A percentile compares a stretch with the other conserved stretches of the same genome.
Conservation (phyloP, 148 eudicot species). For the Rheum nobile region DNA sequence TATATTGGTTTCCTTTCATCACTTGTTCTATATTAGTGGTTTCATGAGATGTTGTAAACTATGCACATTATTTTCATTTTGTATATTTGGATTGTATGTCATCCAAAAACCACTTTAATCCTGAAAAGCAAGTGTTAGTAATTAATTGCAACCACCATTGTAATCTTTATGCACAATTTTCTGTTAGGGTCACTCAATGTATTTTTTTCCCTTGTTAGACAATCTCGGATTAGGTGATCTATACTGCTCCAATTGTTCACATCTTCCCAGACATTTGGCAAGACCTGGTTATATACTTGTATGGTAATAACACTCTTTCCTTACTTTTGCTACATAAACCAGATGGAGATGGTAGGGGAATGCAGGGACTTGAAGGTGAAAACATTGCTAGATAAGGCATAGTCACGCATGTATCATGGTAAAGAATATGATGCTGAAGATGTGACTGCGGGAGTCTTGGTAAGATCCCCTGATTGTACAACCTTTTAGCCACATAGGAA, state of each 20-base stretch:
- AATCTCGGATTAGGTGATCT: no score
- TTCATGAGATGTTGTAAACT: constrained; percentile 2
- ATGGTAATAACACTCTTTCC: no score
- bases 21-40: background rate
- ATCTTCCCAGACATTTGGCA: no score
- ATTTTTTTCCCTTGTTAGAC: no score
- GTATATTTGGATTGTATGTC: background rate
- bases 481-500: no score
- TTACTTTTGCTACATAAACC: constrained; percentile 17
- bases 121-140: background rate
- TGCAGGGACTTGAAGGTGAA: constrained; percentile 23
- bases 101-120: background rate
- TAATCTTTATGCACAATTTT: background rate
- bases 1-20: background rate
- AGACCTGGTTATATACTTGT: no score
- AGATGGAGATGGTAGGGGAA: constrained; percentile 27
- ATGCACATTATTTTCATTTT: background rate
- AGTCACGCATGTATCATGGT: constrained; percentile 15
- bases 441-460: no score
- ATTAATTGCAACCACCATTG: background rate
- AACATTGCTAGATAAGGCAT: constrained; percentile 18
- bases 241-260: background rate
- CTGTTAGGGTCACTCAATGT: no score
- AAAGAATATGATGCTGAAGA: constrained; percentile 9
- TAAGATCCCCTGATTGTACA: constrained; percentile 14